These are phyloP conservation scores for Solanum chaucha DNA, from an alignment of 257 asterid species.

Conservation along the genomic window DNA sequence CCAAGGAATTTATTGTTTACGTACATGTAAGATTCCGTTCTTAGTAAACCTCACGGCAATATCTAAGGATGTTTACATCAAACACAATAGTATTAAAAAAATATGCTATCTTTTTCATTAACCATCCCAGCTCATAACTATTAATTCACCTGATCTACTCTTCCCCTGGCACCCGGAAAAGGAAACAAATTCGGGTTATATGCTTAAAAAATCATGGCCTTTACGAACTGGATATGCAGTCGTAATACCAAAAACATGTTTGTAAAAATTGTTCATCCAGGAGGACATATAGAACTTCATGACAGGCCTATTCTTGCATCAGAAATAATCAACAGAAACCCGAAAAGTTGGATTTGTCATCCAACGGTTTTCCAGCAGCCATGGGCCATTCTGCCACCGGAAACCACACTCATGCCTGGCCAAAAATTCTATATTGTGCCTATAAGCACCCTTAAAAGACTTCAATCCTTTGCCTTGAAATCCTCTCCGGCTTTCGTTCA, in stretches of 20 bases:
- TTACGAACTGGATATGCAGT: constrained; percentile 38
- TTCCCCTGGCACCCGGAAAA: background rate
- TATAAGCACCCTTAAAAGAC: constrained; percentile 38
- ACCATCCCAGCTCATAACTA: background rate
- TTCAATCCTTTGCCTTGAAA: constrained; percentile 18
- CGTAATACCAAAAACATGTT: constrained; percentile 26
- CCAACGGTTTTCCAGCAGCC: constrained; percentile 60
- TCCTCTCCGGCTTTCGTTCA: background rate
- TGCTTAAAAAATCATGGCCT: constrained; percentile 14
- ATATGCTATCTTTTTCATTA: background rate
- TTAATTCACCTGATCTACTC: background rate
- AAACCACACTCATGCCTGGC: constrained; percentile 45
- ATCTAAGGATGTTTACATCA: background rate
- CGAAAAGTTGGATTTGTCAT: constrained; percentile 42
- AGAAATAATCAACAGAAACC: constrained; percentile 45
- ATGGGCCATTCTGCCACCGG: constrained; percentile 40
- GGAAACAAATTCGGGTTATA: background rate
- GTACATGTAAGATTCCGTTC: background rate
- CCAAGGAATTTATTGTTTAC: background rate
- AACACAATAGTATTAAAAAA: background rate
- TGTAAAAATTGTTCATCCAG: constrained; percentile 60
- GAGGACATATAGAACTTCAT: constrained; percentile 67
- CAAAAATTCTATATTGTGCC: constrained; percentile 56
- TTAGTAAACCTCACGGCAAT: background rate
- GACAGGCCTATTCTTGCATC: constrained; percentile 47